Conservation (phyloP, 2,329 filamentous ascomycete genomes). For the Calonectria hawksworthii region DNA sequence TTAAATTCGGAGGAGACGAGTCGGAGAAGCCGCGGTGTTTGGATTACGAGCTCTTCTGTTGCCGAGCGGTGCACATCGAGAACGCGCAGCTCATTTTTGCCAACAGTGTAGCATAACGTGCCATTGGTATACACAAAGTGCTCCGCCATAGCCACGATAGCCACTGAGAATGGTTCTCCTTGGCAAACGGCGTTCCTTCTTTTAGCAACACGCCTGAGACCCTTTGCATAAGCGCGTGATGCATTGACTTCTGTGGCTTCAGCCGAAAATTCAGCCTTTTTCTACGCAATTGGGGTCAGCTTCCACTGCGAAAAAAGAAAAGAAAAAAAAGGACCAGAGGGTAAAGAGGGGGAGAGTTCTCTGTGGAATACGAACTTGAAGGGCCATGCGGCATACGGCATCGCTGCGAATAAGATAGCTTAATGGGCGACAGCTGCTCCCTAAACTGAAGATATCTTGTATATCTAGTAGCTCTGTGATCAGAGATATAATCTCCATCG, state of each 20-base stretch:
- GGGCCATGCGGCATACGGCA: slow-evolving; percentile 68
- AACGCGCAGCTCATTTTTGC: slow-evolving; percentile 64
- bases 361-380: slow-evolving; percentile 63
- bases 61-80: slow-evolving; percentile 68
- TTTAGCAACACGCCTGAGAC: slow-evolving; percentile 71
- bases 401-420: slow-evolving; percentile 65
- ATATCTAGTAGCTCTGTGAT: slow-evolving; percentile 68
- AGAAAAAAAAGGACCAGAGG: neutral
- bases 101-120: slow-evolving; percentile 73
- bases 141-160: slow-evolving; percentile 71
- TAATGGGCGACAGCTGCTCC: slow-evolving; percentile 66
- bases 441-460: slow-evolving; percentile 70
- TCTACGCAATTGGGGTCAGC: slow-evolving; percentile 31
- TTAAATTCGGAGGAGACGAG: slow-evolving; percentile 53
- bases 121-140: slow-evolving; percentile 75
- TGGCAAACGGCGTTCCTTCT: slow-evolving; percentile 71
- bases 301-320: neutral
- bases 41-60: slow-evolving; percentile 67
- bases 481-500: slow-evolving; percentile 75
- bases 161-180: slow-evolving; percentile 73
- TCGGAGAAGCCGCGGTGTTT: slow-evolving; percentile 60
- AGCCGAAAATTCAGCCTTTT: slow-evolving; percentile 39
- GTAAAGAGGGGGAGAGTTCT: neutral
- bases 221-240: slow-evolving; percentile 38
- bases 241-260: slow-evolving; percentile 40